These are phyloP conservation scores for Bipolaris bicolor DNA, from an alignment of 2,329 filamentous ascomycete genomes.

Conservation along the genomic window DNA sequence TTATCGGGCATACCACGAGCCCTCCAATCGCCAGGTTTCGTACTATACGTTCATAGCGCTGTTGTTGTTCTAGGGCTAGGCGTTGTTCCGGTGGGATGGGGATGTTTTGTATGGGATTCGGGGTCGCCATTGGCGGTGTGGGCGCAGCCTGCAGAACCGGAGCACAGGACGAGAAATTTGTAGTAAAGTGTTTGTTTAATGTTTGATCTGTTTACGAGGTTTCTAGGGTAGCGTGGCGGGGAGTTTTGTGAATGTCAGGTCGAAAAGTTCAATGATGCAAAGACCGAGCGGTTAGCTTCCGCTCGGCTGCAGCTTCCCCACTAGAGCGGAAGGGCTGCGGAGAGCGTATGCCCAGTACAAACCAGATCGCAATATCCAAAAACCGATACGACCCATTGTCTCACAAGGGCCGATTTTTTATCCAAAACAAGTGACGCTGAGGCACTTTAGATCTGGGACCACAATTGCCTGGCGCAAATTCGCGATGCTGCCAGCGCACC, in stretches of 20 bases:
- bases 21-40: conserved; percentile 58
- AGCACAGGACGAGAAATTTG: not conserved
- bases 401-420: not conserved
- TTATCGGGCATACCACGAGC: conserved; percentile 60
- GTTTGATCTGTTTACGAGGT: not conserved
- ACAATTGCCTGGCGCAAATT: not conserved
- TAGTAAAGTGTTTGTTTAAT: not conserved
- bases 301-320: conserved; percentile 38
- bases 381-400: not conserved
- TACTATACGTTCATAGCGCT: conserved; percentile 36
- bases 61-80: conserved; percentile 41
- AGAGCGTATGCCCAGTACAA: not conserved
- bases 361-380: not conserved
- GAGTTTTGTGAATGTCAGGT: conserved; percentile 8
- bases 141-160: not conserved
- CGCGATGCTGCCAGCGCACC: not conserved
- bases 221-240: not conserved
- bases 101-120: conserved; percentile 21
- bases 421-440: not conserved
- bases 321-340: conserved; percentile 14
- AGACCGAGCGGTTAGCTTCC: conserved; percentile 21
- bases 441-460: not conserved
- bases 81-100: conserved; percentile 44
- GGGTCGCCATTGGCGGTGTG: conserved; percentile 31
- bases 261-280: conserved; percentile 42